Base-by-base conservation (phyloP, 495 filamentous ascomycete genomes). In the Aspergillus mulundensis region DNA sequence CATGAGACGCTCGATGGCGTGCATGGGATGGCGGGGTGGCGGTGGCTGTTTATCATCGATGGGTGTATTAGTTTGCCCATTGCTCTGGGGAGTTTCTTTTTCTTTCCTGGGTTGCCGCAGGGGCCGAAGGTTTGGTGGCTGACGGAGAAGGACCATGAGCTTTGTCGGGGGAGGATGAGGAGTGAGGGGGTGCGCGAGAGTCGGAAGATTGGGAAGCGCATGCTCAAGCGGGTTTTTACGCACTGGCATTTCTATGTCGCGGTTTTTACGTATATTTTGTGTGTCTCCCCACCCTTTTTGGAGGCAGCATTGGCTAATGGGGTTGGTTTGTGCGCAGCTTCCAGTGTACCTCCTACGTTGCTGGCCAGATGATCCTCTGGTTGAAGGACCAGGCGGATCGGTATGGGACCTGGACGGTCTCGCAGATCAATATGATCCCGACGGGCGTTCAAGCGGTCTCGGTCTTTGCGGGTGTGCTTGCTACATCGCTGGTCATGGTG, bases 21-120 rank as follows among this genome's bases (percentile, higher is more conserved):
- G 0, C 66, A 77, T 21, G 82, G 81, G 39, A 89, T 88, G 54
- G 63, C 66, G 1, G 90, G 88, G 32, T 95, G 90, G 90, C 75
- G 89, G 42, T 94, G 90, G 90, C 76, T 81, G 53, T 80, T 75
- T 30, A 61, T 76, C 57, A 64, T 79, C 40, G 89, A 92, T 67
- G 90, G 90, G 14, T 48, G 70, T 3, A 67, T 90, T 19, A 91
- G 88, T 14, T 77, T 78, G 52, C 52, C 86, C 19, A 70, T 91
- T n/a, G 82, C 85, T 0, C 47, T 90, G 21, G 24, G 77, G 14
- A 86, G 89, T 67, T 84, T 85, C 75, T 92, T 91, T 64, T 63
- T 84, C 11, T 80, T 94, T 30, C 87, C 89, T 0, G 79, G 81
- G 40, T 90, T 92, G 48, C 75, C 75, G 4, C 30, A 44, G 21